Base-by-base conservation (phyloP, 2,329 filamentous ascomycete genomes). In the Westerdykella aurantiaca region DNA sequence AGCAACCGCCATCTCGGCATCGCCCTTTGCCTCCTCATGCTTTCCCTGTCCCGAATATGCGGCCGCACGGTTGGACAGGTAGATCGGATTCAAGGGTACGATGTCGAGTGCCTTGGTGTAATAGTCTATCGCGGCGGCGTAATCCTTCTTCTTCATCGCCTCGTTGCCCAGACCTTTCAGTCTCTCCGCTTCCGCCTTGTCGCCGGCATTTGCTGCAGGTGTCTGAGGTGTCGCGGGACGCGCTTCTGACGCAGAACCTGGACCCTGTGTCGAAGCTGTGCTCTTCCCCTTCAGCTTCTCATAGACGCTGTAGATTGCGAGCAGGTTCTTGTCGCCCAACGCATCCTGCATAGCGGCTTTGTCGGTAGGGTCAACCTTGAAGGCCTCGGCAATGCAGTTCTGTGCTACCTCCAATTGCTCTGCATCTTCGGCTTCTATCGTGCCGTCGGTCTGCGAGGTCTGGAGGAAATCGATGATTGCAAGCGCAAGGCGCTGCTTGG, bases 381-480 rank as follows among this genome's bases (percentile, higher is more conserved):
- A 98, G 56, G 86, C 85, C 68, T 97, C 91, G 56, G 85, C 81
- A 69, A 98, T 97, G 73, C 91, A 96, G 72, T 90, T 90, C 66
- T 86, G 79, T 54, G 93, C 93, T 41, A 98, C 85, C 66, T 98
- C 93, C 67, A 98, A 86, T 51, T 85, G 91, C 64, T 98, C 93
- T 56, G 84, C 81, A 69, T 98, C 91, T 59, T 97, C 93, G 58
- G 85, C 74, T 42, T 84, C 79, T 46, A 98, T 80, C 37, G 89
- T 95, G 61, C 93, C 93, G 68, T 98, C 93, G 50, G 82, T 85
- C 57, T 88, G 75, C 37, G 89, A 95, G 47, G 81, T 83, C 58
- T 80, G 80, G 49, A 98, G 85, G 76, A 95, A 98, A 73, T 97
- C 88, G 75, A 95, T 88, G 69, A 98, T 91, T 59, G 93, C 88